A percentile compares a stretch with the other conserved stretches of the same genome.
Evolutionary conservation across 192 early-diverging fungal genomes (phyloP).

Genomic region (Gonapodya prolifera): DNA sequence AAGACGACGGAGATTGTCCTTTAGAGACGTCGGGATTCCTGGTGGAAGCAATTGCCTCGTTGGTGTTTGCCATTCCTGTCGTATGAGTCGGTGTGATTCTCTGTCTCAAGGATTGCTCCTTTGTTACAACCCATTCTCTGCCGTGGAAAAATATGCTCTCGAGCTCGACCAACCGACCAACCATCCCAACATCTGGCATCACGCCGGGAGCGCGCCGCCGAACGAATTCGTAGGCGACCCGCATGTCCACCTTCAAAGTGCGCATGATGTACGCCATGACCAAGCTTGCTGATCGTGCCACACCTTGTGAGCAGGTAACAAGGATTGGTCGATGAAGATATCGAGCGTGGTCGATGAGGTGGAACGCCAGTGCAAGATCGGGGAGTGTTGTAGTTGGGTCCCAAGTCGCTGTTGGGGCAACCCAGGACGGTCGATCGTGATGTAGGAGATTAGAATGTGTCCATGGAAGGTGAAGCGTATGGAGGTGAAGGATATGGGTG

Average conservation of each 20-base stretch:
- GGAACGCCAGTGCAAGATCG: not conserved
- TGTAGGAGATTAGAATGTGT: not conserved
- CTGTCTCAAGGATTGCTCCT: not conserved
- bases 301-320: conserved; percentile 79
- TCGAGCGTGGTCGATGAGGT: conserved; percentile 2
- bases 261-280: conserved; percentile 86
- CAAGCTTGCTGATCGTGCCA: conserved; percentile 74
- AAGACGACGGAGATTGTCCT: too few relatives aligned
- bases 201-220: conserved; percentile 53
- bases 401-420: not conserved
- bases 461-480: conserved; percentile 1
- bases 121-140: not conserved
- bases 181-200: conserved; percentile 69
- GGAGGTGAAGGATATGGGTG: not conserved
- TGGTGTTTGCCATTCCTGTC: not conserved
- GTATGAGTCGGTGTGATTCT: not conserved
- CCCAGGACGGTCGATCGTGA: not conserved
- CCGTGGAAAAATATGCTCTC: conserved; percentile 17
- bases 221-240: conserved; percentile 64
- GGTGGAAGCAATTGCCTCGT: not conserved
- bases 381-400: not conserved
- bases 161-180: conserved; percentile 65
- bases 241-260: conserved; percentile 33
- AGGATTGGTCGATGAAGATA: conserved; percentile 28
- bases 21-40: not conserved